A percentile compares a stretch with the other conserved stretches of the same genome.
These are phyloP conservation scores for Suillus decipiens DNA, from an alignment of 768 basidiomycete species.

Conservation along the genomic window DNA sequence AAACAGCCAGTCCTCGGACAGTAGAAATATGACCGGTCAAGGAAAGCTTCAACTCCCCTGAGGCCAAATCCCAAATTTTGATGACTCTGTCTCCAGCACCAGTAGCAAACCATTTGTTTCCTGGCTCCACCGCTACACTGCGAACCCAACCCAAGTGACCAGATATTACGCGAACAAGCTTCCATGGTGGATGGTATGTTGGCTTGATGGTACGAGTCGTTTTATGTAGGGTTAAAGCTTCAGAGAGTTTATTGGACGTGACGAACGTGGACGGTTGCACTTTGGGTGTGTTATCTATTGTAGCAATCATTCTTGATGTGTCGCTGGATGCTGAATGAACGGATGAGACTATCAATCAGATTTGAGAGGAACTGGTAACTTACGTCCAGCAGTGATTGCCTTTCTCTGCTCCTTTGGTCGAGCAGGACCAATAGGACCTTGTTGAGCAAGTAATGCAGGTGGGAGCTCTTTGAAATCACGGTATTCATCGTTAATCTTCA, in stretches of 20 bases:
- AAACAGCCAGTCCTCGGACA: slow-evolving; percentile 92
- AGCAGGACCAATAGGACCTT: slow-evolving; percentile 78
- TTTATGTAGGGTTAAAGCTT: slow-evolving; percentile 90
- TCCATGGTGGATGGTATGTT: slow-evolving; percentile 95
- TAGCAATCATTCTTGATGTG: slow-evolving; percentile 68
- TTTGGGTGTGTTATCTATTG: slow-evolving; percentile 73
- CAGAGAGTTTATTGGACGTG: slow-evolving; percentile 69
- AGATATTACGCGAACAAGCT: slow-evolving; percentile 93
- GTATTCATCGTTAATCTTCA: slow-evolving; percentile 92
- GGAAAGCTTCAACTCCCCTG: slow-evolving; percentile 95
- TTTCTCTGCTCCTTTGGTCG: slow-evolving; percentile 66
- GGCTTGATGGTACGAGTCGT: slow-evolving; percentile 94
- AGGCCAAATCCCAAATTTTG: slow-evolving; percentile 98
- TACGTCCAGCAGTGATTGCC: slow-evolving; percentile 73
- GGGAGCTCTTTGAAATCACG: slow-evolving; percentile 84
- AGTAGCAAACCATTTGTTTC: slow-evolving; percentile 98
- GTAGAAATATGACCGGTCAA: slow-evolving; percentile 98
- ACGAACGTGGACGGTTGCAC: slow-evolving; percentile 70
- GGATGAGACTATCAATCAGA: slow-evolving; percentile 14
- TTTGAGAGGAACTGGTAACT: slow-evolving; percentile 25
- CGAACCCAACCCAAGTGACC: slow-evolving; percentile 99
- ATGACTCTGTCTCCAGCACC: slow-evolving; percentile 98
- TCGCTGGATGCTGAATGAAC: slow-evolving; percentile 36
- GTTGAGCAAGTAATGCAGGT: slow-evolving; percentile 75
- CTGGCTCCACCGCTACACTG: slow-evolving; percentile 94